Evolutionary conservation across 179 eudicot species (phyloP), one percentile per base, ranked within the genome.

Genomic region (Drosera spatulata): DNA sequence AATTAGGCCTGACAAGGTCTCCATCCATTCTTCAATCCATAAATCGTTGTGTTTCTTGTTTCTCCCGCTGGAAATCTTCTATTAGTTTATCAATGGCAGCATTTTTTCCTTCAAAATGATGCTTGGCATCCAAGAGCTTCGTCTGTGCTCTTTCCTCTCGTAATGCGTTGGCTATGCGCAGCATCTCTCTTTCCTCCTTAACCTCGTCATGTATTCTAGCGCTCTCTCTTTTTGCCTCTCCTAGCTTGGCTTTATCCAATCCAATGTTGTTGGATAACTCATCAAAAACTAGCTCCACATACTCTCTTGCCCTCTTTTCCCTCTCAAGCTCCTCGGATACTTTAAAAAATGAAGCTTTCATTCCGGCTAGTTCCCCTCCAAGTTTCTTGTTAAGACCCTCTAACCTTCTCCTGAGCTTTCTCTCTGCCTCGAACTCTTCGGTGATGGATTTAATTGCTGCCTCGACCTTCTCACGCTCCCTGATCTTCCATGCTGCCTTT

Each of bases 331-430:
- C 87, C 67, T 82, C 81, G 33, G 78, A 68, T 12, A 69, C 82
- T 60, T 85, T 79, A 41, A 71, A 33, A n/a, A 90, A 72, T 4
- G 79, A 68, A 12, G 69, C 66, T 62, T 82, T 90, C 42, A 82
- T 78, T 41, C 84, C 95, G 10, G 85, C 75, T 48, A 93, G 71
- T 69, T 89, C 97, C 48, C 73, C 78, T 48, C 95, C 99, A n/a
- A 93, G 84, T 63, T 81, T 89, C 71, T 84, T 85, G 75, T 86
- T 93, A 72, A 89, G 71, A 73, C 88, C 80, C 82, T 89, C 94
- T 58, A 72, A 64, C 56, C 85, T 79, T 53, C 84, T 67, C 67
- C 97, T 82, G 41, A 89, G 71, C 74, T 86, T 93, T 61, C 78
- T 73, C 73, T 93, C 99, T 33, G 67, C 79, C 67, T 89, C 99